These are phyloP conservation scores for Podospora appendiculata DNA, from an alignment of 495 filamentous ascomycete species.

Conservation along the genomic window DNA sequence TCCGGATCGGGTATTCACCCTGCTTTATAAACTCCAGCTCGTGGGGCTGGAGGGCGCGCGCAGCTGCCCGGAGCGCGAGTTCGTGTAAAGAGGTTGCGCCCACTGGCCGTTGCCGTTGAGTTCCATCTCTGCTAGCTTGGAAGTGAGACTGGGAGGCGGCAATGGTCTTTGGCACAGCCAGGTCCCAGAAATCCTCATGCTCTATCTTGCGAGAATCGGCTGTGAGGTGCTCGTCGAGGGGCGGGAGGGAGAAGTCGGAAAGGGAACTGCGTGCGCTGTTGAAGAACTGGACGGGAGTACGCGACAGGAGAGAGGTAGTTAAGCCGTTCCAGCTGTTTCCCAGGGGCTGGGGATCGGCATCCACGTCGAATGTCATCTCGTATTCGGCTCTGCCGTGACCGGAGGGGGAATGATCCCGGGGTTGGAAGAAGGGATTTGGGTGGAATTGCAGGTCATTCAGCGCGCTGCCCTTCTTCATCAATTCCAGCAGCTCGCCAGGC, in stretches of 20 bases:
- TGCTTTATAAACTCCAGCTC: not conserved
- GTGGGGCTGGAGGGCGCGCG: conserved; percentile 1
- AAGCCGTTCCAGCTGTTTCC: conserved; percentile 3
- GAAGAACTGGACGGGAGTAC: conserved; percentile 19
- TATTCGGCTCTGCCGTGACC: not conserved
- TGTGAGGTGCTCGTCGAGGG: not conserved
- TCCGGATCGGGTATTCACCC: not conserved
- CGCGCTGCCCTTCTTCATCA: conserved; percentile 38
- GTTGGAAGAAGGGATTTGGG: conserved; percentile 42
- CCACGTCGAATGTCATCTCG: conserved; percentile 6
- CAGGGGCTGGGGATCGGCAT: not conserved
- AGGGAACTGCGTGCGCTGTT: conserved; percentile 1
- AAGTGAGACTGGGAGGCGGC: not conserved
- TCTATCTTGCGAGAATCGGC: not conserved
- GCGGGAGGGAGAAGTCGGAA: conserved; percentile 13
- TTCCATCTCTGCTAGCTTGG: not conserved
- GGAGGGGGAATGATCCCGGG: conserved; percentile 6
- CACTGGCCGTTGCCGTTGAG: not conserved
- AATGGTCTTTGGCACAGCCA: conserved; percentile 7
- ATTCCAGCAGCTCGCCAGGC: conserved; percentile 60
- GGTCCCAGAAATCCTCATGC: conserved; percentile 12
- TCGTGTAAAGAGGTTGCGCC: conserved; percentile 14
- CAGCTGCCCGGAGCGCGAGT: conserved; percentile 11
- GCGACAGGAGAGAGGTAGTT: conserved; percentile 9
- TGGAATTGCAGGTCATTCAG: conserved; percentile 30